phyloP scores from a whole-genome alignment of 352 stramenopile species.

The Phytophthora sansomeana region DNA sequence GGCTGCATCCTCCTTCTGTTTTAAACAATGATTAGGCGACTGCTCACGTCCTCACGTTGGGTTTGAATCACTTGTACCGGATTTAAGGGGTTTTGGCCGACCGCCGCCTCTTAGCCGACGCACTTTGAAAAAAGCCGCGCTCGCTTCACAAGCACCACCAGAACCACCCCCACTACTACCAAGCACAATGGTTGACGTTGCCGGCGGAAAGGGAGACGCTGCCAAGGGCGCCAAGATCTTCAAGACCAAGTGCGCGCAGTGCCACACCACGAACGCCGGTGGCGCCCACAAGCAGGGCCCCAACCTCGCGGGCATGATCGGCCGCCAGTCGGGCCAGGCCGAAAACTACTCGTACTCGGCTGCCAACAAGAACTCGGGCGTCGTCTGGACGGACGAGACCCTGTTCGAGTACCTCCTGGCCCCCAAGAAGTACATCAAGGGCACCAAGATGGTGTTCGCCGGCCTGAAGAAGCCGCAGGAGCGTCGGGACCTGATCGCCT shows the following conservation, averaged over 20 bases:
- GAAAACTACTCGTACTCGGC: conserved; percentile 98
- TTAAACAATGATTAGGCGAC: conserved; percentile 1
- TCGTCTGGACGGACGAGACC: conserved; percentile 97
- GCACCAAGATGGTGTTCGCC: conserved; percentile 99
- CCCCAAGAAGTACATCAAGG: conserved; percentile 99
- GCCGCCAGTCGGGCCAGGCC: conserved; percentile 96
- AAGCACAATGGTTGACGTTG: conserved; percentile 52
- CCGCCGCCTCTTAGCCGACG: not conserved
- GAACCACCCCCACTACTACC: conserved; percentile 22
- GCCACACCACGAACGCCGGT: conserved; percentile 91
- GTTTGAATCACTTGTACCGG: conserved; percentile 17
- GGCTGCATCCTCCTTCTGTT: conserved; percentile 29
- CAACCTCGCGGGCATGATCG: conserved; percentile 98
- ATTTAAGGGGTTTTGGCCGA: conserved; percentile 21
- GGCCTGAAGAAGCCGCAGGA: conserved; percentile 99
- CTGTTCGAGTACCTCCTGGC: conserved; percentile 99
- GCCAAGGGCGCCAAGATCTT: conserved; percentile 95
- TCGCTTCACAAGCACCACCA: conserved; percentile 39
- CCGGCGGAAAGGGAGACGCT: conserved; percentile 72
- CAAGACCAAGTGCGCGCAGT: conserved; percentile 98
- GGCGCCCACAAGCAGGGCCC: conserved; percentile 98
- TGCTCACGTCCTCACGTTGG: conserved; percentile 32
- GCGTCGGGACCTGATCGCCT: conserved; percentile 98
- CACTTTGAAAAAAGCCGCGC: conserved; percentile 59
- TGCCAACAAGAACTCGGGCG: conserved; percentile 98